Evolutionary conservation across 2,329 filamentous ascomycete genomes (phyloP).

Genomic region (Pseudocercospora fuligena): DNA sequence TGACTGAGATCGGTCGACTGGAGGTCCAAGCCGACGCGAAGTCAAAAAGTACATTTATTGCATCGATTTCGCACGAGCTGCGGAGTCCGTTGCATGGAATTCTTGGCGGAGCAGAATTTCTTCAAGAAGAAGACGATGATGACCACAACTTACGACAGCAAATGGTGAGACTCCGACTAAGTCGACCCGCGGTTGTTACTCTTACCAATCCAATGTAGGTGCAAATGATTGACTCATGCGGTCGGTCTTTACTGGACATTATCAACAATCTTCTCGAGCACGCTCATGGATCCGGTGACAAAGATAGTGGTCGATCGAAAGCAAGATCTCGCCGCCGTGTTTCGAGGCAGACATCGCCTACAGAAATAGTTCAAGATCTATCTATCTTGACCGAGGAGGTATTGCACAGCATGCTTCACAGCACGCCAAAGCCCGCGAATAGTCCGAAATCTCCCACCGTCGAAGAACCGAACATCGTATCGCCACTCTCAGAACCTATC

Average conservation of each 20-base stretch:
- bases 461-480: neutral
- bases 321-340: neutral
- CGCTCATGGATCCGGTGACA: constrained; percentile 1
- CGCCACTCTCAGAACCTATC: constrained; percentile 37
- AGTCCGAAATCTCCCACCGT: constrained; percentile 1
- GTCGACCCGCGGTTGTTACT: no score
- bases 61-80: constrained; percentile 58
- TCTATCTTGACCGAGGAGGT: constrained; percentile 21
- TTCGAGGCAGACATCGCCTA: neutral
- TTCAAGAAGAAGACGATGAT: constrained; percentile 49
- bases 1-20: constrained; percentile 47
- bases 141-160: constrained; percentile 47
- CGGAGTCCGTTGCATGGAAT: constrained; percentile 54
- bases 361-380: constrained; percentile 16
- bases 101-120: constrained; percentile 54
- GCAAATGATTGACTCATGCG: constrained; percentile 56
- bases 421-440: constrained; percentile 11
- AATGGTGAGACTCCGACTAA: no score
- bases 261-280: constrained; percentile 49
- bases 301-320: neutral
- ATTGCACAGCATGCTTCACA: constrained; percentile 14
- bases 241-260: constrained; percentile 55
- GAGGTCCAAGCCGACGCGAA: constrained; percentile 47
- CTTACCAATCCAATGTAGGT: no score
- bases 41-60: constrained; percentile 58